phyloP scores from a whole-genome alignment of 2,329 filamentous ascomycete species.

The Huntiella savannae region DNA sequence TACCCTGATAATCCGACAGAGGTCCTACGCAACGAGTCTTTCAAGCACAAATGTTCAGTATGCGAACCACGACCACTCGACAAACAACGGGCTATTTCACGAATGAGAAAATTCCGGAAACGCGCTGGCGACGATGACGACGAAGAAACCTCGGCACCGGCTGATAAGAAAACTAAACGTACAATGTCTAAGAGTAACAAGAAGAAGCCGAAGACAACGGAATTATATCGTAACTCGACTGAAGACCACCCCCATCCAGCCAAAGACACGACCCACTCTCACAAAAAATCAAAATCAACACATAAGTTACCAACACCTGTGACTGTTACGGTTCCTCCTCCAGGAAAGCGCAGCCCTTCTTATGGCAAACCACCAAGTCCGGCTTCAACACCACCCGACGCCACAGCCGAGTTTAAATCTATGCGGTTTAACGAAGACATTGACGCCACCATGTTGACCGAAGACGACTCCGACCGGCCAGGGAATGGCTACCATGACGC shows the following conservation, averaged over 20 bases:
- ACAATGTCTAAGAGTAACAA: constrained; percentile 65
- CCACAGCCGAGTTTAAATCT: constrained; percentile 18
- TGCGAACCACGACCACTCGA: constrained; percentile 68
- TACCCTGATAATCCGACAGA: constrained; percentile 57
- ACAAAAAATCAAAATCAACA: constrained; percentile 66
- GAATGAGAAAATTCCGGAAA: constrained; percentile 19
- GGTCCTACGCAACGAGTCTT: constrained; percentile 45
- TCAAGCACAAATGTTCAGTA: constrained; percentile 72
- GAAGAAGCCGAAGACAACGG: constrained; percentile 63
- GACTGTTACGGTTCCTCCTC: constrained; percentile 26
- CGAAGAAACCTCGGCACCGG: background rate
- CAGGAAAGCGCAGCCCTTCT: constrained; percentile 44
- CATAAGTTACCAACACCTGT: constrained; percentile 55
- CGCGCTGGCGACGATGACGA: constrained; percentile 36
- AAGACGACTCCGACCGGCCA: no score
- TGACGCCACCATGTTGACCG: no score
- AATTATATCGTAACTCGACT: constrained; percentile 30
- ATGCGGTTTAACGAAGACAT: no score
- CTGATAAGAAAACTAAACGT: constrained; percentile 48
- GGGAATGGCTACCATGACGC: no score
- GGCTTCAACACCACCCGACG: constrained; percentile 52
- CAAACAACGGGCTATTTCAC: constrained; percentile 52
- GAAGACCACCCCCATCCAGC: background rate
- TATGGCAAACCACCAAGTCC: constrained; percentile 52
- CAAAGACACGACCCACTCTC: constrained; percentile 18